phyloP scores from a whole-genome alignment of 331 rosid species.

The Rosa hybrid region DNA sequence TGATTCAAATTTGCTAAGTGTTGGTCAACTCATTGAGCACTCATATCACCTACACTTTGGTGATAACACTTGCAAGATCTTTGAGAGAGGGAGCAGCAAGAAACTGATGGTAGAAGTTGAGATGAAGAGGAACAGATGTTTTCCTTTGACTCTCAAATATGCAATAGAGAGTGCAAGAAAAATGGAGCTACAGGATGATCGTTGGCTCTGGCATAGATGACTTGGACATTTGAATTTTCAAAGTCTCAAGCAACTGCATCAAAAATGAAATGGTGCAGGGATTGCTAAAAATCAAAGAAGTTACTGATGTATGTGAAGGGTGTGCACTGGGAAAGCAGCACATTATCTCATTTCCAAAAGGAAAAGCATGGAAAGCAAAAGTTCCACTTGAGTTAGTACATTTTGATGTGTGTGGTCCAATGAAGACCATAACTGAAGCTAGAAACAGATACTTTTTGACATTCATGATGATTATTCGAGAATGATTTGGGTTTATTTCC shows the following conservation, averaged over 20 bases:
- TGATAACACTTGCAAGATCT: too few relatives aligned
- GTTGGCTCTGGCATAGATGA: background rate
- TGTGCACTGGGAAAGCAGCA: background rate
- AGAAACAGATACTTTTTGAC: background rate
- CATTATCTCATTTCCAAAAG: background rate
- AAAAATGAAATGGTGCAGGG: background rate
- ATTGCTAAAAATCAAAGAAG: background rate
- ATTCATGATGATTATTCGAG: background rate
- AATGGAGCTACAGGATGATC: background rate
- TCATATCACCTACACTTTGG: too few relatives aligned
- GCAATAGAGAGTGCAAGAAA: background rate
- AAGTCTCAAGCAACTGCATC: background rate
- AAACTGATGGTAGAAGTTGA: background rate
- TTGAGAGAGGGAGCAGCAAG: too few relatives aligned
- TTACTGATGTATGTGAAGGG: background rate
- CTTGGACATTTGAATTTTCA: background rate
- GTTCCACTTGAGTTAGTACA: background rate
- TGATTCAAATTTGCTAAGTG: too few relatives aligned
- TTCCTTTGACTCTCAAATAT: background rate
- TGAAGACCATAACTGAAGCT: background rate
- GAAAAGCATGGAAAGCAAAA: background rate
- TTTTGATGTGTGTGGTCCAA: background rate
- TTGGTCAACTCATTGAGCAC: too few relatives aligned
- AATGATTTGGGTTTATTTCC: background rate
- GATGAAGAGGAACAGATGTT: background rate